Evolutionary conservation across 2,329 filamentous ascomycete genomes (phyloP).

Genomic region (Fusarium secorum): DNA sequence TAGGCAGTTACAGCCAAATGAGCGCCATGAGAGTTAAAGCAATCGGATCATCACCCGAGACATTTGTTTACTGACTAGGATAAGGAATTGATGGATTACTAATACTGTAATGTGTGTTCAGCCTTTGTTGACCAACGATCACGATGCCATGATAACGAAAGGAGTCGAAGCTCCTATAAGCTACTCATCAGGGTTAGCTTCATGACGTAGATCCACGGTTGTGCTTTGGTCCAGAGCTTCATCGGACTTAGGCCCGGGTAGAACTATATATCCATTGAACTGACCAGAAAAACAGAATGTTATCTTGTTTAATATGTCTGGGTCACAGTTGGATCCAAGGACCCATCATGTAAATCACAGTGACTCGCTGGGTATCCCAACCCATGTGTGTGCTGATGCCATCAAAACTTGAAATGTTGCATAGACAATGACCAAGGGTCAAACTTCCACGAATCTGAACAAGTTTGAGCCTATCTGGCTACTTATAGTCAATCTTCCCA

Average conservation of each 20-base stretch:
- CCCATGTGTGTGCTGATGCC: background rate
- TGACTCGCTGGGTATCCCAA: background rate
- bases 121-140: background rate
- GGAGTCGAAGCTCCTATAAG: background rate
- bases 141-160: background rate
- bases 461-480: background rate
- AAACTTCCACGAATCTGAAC: background rate
- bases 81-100: background rate
- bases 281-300: background rate
- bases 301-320: background rate
- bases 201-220: constrained; percentile 21
- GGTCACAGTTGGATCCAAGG: background rate
- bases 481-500: background rate
- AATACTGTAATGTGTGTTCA: background rate
- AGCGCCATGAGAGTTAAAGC: background rate
- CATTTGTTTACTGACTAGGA: background rate
- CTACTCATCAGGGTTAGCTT: constrained; percentile 1
- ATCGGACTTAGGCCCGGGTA: background rate
- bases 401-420: background rate
- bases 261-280: background rate
- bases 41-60: background rate
- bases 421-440: background rate
- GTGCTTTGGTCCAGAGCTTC: background rate
- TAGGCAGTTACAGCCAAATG: background rate
- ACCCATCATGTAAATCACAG: background rate